A percentile compares a stretch with the other conserved stretches of the same genome.
Conservation (phyloP, 495 filamentous ascomycete genomes). For the Neohortaea acidophila region DNA sequence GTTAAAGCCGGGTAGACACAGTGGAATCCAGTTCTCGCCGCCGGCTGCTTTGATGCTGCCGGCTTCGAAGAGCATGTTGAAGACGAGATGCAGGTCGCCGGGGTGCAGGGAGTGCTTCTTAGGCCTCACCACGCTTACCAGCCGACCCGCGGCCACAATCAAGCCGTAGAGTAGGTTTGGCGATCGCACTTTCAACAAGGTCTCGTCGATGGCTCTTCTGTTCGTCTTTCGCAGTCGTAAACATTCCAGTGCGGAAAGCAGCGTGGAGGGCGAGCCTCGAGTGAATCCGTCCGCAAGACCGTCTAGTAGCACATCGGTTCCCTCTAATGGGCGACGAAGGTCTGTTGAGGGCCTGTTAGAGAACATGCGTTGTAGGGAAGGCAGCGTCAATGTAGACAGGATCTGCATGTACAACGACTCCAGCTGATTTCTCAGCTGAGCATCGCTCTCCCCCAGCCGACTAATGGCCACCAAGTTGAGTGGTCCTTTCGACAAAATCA, state of each 20-base stretch:
- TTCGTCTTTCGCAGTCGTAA: slow-evolving; percentile 75
- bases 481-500: slow-evolving; percentile 65
- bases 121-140: slow-evolving; percentile 86
- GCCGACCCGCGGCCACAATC: slow-evolving; percentile 80
- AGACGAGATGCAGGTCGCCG: slow-evolving; percentile 86
- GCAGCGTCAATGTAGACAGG: slow-evolving; percentile 81
- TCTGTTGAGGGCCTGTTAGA: slow-evolving; percentile 81
- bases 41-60: slow-evolving; percentile 74
- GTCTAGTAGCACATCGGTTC: slow-evolving; percentile 80
- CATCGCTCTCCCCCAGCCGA: slow-evolving; percentile 74
- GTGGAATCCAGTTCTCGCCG: slow-evolving; percentile 93
- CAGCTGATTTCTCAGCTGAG: slow-evolving; percentile 72
- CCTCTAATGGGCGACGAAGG: slow-evolving; percentile 78
- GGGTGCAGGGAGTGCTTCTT: slow-evolving; percentile 93
- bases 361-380: slow-evolving; percentile 78
- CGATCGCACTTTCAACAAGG: slow-evolving; percentile 60
- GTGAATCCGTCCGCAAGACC: slow-evolving; percentile 91
- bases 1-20: slow-evolving; percentile 95
- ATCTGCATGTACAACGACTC: slow-evolving; percentile 97
- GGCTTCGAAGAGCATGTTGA: slow-evolving; percentile 99
- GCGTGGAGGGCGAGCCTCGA: slow-evolving; percentile 70
- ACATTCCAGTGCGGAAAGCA: slow-evolving; percentile 84
- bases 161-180: slow-evolving; percentile 78
- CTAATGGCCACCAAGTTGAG: slow-evolving; percentile 91
- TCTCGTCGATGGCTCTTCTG: slow-evolving; percentile 69